Base-by-base conservation (phyloP, 345 rosid species). In the Syzygium jambos region DNA sequence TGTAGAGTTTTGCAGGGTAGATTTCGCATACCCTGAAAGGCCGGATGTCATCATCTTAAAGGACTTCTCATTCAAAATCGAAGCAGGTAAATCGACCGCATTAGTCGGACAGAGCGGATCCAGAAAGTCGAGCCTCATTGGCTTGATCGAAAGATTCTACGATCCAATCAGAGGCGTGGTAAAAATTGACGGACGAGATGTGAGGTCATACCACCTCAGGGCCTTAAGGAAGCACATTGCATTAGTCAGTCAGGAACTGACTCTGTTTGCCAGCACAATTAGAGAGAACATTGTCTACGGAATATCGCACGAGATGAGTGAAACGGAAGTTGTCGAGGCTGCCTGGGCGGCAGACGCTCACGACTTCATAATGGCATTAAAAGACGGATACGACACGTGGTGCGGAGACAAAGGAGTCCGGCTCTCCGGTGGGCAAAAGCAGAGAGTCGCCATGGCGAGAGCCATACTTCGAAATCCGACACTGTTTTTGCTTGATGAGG, bases 51-150 rank as follows among this genome's bases (percentile, higher is more conserved):
- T 87, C 88, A 90, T 95, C 86, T 91, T 96, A 52, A 90, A 78
- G 61, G 93, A 89, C 85, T 94, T 95, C 89, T 92, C 93, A 1
- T 91, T 95, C 86, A 86, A 73, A 17, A 90, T 96, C 17, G 91
- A 94, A 25, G 90, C 93, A 0, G 96, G 94, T 5, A 94, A 92
- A 89, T 93, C 96, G n/a, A 96, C 96, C 1, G 97, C 96, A 7
- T 85, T 96, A 34, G 96, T 96, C 6, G 98, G 98, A 56, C 93
- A 92, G 86, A 94, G 98, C 29, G 97, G 96, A 30, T 96, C 96
- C 2, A 97, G 98, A 9, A 96, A 96, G 51, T 96, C 98, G 9
- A 96, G 96, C 1, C 89, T 95, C 51, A 92, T 96, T 5, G 94
- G 95, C 15, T 68, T 96, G 52, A 92, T 95, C 27, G 93, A 94